These are phyloP conservation scores for Xylariaceae sp. DNA, from an alignment of 2,329 filamentous ascomycete species.

Conservation along the genomic window DNA sequence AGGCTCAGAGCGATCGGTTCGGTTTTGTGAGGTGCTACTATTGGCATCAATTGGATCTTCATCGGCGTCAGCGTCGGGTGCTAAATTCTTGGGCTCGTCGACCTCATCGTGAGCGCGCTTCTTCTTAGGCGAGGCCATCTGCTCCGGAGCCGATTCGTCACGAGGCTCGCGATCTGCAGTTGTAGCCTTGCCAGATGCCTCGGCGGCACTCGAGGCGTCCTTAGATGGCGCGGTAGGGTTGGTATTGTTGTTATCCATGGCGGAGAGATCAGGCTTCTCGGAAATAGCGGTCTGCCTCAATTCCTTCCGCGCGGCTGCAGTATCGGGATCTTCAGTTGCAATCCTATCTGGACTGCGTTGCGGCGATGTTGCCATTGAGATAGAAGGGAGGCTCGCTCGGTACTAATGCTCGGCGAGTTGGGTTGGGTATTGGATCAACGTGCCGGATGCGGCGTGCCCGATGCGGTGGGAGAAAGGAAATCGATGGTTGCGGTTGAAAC, in stretches of 20 bases:
- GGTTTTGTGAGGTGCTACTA: conserved; percentile 50
- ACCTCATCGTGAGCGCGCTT: conserved; percentile 68
- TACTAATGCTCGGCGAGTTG: conserved; percentile 1
- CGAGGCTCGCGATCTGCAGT: conserved; percentile 34
- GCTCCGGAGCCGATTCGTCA: conserved; percentile 54
- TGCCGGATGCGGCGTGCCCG: neutral
- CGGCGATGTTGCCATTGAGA: conserved; percentile 34
- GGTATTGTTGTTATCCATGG: conserved; percentile 34
- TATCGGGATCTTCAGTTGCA: conserved; percentile 64
- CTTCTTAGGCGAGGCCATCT: conserved; percentile 68
- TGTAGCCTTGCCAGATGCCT: conserved; percentile 23
- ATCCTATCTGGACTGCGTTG: conserved; percentile 32
- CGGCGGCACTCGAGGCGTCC: conserved; percentile 25
- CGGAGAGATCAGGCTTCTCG: conserved; percentile 49
- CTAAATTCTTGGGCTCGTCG: conserved; percentile 54
- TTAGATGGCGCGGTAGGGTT: conserved; percentile 36
- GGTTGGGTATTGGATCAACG: conserved; percentile 1
- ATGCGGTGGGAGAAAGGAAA: conserved; percentile 4
- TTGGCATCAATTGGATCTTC: conserved; percentile 52
- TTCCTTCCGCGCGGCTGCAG: conserved; percentile 68
- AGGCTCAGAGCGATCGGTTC: conserved; percentile 62
- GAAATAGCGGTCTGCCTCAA: conserved; percentile 70
- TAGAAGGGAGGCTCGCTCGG: conserved; percentile 1
- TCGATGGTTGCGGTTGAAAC: neutral
- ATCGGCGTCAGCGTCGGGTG: conserved; percentile 42